These are phyloP conservation scores for Aspergillaceae sp. DNA, from an alignment of 2,329 filamentous ascomycete genomes.

Conservation along the genomic window DNA sequence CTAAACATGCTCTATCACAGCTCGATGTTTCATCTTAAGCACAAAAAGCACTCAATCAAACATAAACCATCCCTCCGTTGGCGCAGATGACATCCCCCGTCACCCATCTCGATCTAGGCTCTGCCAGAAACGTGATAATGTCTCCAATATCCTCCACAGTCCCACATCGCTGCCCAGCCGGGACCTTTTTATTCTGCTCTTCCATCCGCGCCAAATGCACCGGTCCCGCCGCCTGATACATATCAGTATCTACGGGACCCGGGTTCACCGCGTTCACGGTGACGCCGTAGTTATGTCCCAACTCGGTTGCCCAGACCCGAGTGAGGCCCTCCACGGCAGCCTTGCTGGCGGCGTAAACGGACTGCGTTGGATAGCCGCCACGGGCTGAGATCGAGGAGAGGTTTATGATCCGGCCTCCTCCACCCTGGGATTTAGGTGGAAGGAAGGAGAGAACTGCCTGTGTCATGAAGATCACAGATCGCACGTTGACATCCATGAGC, in stretches of 20 bases:
- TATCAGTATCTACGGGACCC: constrained; percentile 18
- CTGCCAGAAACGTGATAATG: constrained; percentile 12
- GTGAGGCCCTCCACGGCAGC: constrained; percentile 56
- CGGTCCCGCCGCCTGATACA: constrained; percentile 9
- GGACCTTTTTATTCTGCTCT: constrained; percentile 11
- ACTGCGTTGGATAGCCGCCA: constrained; percentile 29
- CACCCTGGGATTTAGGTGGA: background rate
- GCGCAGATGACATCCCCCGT: constrained; percentile 16
- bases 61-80: constrained; percentile 13
- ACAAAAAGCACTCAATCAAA: background rate
- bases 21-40: no score
- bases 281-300: constrained; percentile 20
- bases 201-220: constrained; percentile 10
- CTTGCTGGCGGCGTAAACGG: constrained; percentile 55
- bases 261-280: constrained; percentile 25
- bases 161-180: constrained; percentile 9
- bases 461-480: constrained; percentile 15
- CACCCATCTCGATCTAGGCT: constrained; percentile 12
- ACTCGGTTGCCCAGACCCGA: constrained; percentile 45
- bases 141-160: constrained; percentile 10
- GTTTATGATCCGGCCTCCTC: constrained; percentile 12
- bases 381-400: constrained; percentile 12
- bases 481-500: constrained; percentile 12
- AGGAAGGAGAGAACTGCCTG: constrained; percentile 10
- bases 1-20: no score